Evolutionary conservation across 805 yeast species (phyloP).

Genomic region (Saturnispora silvae): DNA sequence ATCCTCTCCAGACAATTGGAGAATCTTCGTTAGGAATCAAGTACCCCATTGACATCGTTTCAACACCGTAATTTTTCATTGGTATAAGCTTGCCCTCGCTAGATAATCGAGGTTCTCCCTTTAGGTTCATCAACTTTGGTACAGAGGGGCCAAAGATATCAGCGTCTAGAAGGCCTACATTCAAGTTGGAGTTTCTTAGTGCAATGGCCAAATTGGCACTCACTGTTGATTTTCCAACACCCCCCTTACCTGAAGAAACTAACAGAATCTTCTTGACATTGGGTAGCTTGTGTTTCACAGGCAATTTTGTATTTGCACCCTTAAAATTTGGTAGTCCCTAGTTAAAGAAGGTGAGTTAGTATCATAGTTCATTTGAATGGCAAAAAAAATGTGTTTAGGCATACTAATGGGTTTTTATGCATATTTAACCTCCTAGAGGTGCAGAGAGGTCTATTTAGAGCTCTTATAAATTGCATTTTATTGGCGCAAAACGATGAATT

Average conservation of each 20-base stretch:
- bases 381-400: slow-evolving; percentile 17
- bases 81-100: slow-evolving; percentile 50
- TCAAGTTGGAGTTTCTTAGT: slow-evolving; percentile 39
- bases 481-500: too few relatives aligned
- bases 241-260: slow-evolving; percentile 72
- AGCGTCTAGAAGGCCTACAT: slow-evolving; percentile 64
- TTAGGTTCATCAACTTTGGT: slow-evolving; percentile 58
- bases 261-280: slow-evolving; percentile 53
- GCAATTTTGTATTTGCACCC: slow-evolving; percentile 38
- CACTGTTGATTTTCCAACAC: slow-evolving; percentile 74
- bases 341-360: slow-evolving; percentile 6
- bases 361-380: background rate
- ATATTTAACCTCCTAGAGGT: background rate
- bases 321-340: slow-evolving; percentile 35
- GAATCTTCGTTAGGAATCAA: slow-evolving; percentile 53
- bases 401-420: slow-evolving; percentile 47
- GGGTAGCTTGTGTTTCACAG: slow-evolving; percentile 43
- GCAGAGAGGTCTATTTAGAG: slow-evolving; percentile 6
- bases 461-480: background rate
- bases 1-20: slow-evolving; percentile 77
- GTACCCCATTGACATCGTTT: slow-evolving; percentile 87
- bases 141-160: slow-evolving; percentile 82
- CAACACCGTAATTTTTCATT: slow-evolving; percentile 59
- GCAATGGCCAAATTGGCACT: slow-evolving; percentile 60
- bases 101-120: slow-evolving; percentile 57